Conservation (phyloP, 192 early-diverging fungal species). For the Coemansia sp. region DNA sequence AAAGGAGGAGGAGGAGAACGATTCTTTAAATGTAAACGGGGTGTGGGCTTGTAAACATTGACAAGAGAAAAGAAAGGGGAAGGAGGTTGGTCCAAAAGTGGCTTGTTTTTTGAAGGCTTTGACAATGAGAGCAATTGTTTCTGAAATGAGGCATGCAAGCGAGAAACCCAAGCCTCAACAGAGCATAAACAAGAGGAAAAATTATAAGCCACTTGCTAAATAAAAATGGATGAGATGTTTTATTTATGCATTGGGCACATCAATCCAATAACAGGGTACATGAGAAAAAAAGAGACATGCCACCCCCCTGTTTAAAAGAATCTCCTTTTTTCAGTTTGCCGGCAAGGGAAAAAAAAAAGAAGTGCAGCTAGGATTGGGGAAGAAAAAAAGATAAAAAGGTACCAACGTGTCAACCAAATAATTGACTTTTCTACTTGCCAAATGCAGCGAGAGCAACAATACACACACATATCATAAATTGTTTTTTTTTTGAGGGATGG, state of each 20-base stretch:
- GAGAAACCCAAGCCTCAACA: not conserved
- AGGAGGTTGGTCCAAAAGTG: not conserved
- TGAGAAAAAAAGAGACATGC: not conserved
- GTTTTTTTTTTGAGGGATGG: not conserved
- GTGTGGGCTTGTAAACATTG: no score
- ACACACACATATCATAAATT: not conserved
- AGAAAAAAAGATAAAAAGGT: not conserved
- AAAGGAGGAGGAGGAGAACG: no score
- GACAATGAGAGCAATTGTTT: no score
- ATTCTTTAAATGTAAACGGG: no score
- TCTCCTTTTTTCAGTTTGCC: not conserved
- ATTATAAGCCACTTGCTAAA: not conserved
- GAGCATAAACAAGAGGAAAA: not conserved
- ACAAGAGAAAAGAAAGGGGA: not conserved
- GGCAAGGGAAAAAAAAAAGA: not conserved
- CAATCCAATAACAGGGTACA: conserved; percentile 4
- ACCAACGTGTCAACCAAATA: no score
- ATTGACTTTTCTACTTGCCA: no score
- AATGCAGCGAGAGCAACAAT: not conserved
- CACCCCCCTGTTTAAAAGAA: not conserved
- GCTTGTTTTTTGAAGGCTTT: not conserved
- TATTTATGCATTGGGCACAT: not conserved
- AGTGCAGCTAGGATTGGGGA: not conserved
- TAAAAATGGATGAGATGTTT: conserved; percentile 6
- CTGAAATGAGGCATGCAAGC: not conserved